Evolutionary conservation across 768 basidiomycete species (phyloP).

Genomic region (Phaeotremella skinneri): DNA sequence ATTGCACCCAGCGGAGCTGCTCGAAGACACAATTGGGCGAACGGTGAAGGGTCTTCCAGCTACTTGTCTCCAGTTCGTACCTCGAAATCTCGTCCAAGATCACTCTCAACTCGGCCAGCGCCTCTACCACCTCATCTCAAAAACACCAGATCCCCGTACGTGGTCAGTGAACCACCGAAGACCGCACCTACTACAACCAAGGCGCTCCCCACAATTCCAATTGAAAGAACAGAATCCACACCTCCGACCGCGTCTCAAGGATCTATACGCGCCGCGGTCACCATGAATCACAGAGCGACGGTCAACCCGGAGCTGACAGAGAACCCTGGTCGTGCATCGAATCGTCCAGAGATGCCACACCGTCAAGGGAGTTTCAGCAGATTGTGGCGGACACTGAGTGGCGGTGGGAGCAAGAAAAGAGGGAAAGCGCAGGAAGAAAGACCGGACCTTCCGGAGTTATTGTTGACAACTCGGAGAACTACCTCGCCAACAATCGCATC

Average conservation of each 20-base stretch:
- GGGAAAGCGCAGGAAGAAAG: background rate
- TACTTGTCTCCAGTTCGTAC: constrained; percentile 5
- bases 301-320: background rate
- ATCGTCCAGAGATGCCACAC: constrained; percentile 5
- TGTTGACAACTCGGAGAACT: background rate
- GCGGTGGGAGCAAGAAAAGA: background rate
- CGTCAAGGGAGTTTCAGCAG: constrained; percentile 14
- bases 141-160: background rate
- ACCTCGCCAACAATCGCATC: too few relatives aligned
- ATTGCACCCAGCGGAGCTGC: constrained; percentile 1
- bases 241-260: background rate
- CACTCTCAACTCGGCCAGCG: constrained; percentile 1
- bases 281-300: background rate
- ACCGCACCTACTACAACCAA: background rate
- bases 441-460: background rate
- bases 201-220: background rate
- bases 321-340: background rate
- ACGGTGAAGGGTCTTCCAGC: constrained; percentile 2
- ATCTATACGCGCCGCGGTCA: background rate
- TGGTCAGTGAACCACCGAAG: background rate
- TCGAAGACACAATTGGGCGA: background rate
- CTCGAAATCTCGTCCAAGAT: constrained; percentile 4
- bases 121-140: constrained; percentile 6
- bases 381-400: constrained; percentile 13
- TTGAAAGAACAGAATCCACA: too few relatives aligned